Conservation (phyloP, 108 stramenopile genomes). For the Cyclotella atomus region DNA sequence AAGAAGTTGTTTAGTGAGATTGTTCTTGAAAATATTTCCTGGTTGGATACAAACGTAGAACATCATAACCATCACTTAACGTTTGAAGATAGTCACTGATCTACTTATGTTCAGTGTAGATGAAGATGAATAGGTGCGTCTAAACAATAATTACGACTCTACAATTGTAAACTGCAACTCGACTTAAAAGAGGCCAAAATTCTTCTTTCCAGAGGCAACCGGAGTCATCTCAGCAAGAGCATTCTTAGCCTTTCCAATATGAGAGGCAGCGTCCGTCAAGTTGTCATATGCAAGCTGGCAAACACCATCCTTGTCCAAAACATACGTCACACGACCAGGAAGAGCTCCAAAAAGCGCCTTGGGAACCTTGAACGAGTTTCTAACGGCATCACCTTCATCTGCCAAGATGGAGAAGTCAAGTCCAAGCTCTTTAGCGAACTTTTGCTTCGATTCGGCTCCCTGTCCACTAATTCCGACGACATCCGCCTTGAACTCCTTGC, state of each 20-base stretch:
- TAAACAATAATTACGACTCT: too few species aligned
- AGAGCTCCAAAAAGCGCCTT: slow-evolving; percentile 75
- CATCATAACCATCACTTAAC: too few species aligned
- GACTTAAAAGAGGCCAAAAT: neutral
- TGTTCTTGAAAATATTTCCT: neutral
- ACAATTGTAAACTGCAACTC: too few species aligned
- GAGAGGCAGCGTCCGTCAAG: slow-evolving; percentile 72
- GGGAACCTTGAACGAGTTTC: slow-evolving; percentile 72
- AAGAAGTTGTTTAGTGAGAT: slow-evolving; percentile 1
- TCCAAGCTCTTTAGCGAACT: slow-evolving; percentile 76
- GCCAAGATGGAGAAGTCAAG: slow-evolving; percentile 79
- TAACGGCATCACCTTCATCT: slow-evolving; percentile 72
- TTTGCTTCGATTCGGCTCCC: slow-evolving; percentile 76
- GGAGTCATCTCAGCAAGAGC: slow-evolving; percentile 54
- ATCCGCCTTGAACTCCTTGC: slow-evolving; percentile 78
- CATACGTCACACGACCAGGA: slow-evolving; percentile 83
- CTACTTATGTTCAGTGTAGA: too few species aligned
- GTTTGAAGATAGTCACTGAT: too few species aligned
- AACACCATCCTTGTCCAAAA: slow-evolving; percentile 72
- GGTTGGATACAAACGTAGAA: neutral
- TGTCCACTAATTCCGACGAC: slow-evolving; percentile 85
- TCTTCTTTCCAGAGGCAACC: neutral
- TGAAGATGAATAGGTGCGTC: too few species aligned
- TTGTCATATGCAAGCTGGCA: slow-evolving; percentile 74
- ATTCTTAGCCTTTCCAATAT: slow-evolving; percentile 72